phyloP scores from a whole-genome alignment of 345 rosid genomes.

The Aquilaria sinensis region DNA sequence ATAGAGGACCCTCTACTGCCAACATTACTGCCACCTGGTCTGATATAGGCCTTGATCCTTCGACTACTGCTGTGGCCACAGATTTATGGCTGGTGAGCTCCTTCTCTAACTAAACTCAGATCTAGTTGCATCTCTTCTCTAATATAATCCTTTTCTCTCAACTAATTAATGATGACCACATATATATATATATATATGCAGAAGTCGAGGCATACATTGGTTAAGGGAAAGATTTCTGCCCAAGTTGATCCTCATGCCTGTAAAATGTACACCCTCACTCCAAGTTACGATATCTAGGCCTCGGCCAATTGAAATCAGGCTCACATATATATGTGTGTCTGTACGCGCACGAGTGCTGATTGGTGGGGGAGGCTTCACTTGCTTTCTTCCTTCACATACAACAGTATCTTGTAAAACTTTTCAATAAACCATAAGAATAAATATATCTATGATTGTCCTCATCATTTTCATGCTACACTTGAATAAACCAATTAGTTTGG shows the following conservation, averaged over 20 bases:
- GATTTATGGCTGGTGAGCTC: conserved; percentile 73
- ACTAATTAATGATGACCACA: too few relatives aligned
- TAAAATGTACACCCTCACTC: conserved; percentile 43
- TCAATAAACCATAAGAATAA: too few relatives aligned
- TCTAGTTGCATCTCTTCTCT: neutral
- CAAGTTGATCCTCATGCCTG: conserved; percentile 38
- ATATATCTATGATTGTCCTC: too few relatives aligned
- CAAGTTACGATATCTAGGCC: neutral
- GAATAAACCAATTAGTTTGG: too few relatives aligned
- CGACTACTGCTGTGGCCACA: conserved; percentile 37
- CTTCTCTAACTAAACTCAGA: neutral
- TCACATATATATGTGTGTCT: too few relatives aligned
- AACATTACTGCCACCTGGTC: conserved; percentile 57
- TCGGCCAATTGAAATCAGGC: too few relatives aligned
- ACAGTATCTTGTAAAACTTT: too few relatives aligned
- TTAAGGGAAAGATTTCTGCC: conserved; percentile 23
- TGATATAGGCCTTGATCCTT: conserved; percentile 49
- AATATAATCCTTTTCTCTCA: too few relatives aligned
- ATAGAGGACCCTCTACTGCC: conserved; percentile 44
- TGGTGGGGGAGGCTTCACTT: too few relatives aligned
- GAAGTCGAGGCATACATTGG: conserved; percentile 21
- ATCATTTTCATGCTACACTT: too few relatives aligned
- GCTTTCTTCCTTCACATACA: too few relatives aligned
- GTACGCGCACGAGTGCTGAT: too few relatives aligned
- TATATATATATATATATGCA: conserved; percentile 7